These are phyloP conservation scores for Mucor mucedo DNA, from an alignment of 371 early-diverging fungal genomes.

Conservation along the genomic window DNA sequence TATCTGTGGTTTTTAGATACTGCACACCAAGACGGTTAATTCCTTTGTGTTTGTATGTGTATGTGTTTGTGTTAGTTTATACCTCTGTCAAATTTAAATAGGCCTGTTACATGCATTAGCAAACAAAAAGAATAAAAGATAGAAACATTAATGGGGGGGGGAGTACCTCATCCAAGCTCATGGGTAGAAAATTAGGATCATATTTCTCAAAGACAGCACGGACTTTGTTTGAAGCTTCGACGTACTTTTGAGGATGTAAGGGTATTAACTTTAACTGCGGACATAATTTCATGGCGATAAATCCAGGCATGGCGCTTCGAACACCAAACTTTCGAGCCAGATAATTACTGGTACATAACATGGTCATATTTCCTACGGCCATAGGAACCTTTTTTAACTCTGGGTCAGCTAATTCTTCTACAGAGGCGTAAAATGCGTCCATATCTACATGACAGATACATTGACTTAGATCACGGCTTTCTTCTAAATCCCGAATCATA, in stretches of 20 bases:
- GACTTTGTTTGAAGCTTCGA: conserved; percentile 49
- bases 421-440: conserved; percentile 77
- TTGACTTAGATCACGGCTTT: conserved; percentile 48
- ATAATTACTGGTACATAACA: conserved; percentile 78
- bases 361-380: conserved; percentile 71
- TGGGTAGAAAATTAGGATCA: conserved; percentile 62
- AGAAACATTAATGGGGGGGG: background rate
- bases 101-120: conserved; percentile 33
- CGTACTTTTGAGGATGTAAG: conserved; percentile 62
- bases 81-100: conserved; percentile 66
- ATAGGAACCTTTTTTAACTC: conserved; percentile 62
- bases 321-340: conserved; percentile 69
- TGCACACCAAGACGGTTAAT: background rate
- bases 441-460: conserved; percentile 72
- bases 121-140: background rate
- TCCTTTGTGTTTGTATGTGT: too few species aligned
- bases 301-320: conserved; percentile 74
- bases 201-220: conserved; percentile 55
- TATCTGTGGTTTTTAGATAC: conserved; percentile 46
- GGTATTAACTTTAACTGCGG: conserved; percentile 64
- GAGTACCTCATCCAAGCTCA: conserved; percentile 67
- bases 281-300: conserved; percentile 67
- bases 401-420: conserved; percentile 72
- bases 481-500: conserved; percentile 48
- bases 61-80: background rate